phyloP scores from a whole-genome alignment of 257 asterid species.

The Nicotiana benthamiana region DNA sequence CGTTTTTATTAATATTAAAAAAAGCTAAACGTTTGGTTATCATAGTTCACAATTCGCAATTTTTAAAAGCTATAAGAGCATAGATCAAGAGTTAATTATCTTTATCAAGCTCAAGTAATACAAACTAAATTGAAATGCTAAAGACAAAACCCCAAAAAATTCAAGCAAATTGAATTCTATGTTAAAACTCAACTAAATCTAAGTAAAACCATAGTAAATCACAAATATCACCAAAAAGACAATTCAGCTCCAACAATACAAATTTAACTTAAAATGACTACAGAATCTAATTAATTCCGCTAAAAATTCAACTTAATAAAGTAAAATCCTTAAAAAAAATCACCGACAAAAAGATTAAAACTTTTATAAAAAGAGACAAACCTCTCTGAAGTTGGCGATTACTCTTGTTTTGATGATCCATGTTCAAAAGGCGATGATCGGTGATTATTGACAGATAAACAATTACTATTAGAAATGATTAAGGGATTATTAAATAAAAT shows the following conservation, averaged over 20 bases:
- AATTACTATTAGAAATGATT: constrained; percentile 1
- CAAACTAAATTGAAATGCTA: background rate
- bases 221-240: background rate
- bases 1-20: background rate
- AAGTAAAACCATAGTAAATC: background rate
- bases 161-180: background rate
- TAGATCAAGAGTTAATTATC: background rate
- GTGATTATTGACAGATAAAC: constrained; percentile 16
- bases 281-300: background rate
- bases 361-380: constrained; percentile 9
- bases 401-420: constrained; percentile 53
- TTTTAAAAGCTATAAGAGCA: background rate
- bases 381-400: constrained; percentile 59
- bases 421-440: constrained; percentile 9
- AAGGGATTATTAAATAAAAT: background rate
- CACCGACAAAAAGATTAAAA: background rate
- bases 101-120: background rate
- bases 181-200: background rate
- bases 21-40: background rate
- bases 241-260: background rate
- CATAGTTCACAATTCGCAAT: background rate
- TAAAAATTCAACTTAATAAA: background rate
- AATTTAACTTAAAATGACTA: background rate
- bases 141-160: background rate
- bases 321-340: background rate